Base-by-base conservation (phyloP, 768 basidiomycete species). In the Collybia mongolica region DNA sequence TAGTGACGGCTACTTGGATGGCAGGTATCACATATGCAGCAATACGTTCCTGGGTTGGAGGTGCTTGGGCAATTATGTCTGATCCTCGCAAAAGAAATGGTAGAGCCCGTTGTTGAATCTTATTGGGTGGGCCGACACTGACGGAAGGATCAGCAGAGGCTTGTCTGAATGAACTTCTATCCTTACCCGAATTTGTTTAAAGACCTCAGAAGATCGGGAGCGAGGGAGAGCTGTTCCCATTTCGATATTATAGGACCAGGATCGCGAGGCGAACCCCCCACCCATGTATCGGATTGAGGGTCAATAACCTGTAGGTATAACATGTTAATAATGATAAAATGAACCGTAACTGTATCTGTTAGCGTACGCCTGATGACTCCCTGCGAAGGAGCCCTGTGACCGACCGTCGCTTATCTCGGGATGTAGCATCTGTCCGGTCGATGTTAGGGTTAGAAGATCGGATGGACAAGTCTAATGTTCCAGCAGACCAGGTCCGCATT, bases 21-120 rank as follows among this genome's bases (percentile, higher is more conserved):
- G 89, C 90, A 43, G 92, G 93, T 53, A 96, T 93, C 44, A 93
- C 86, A 69, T 99, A 99, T 51, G 95, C 93, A 19, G 96, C 95
- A 60, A 99, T 99, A 40, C 97, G 82, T 66, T 99, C 97, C 66
- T 98, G 96, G 0, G 97, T 98, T 0, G 97, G 95, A 41, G 97
- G 97, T 8, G 96, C 97, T 70, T 99, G 97, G 7, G 96, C 95
- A 61, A 99, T 98, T 62, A 98, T 98, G 60, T 99, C 97, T 32
- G 93, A 83, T 6, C 93, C 95, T 45, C 88, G 83, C 28, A 98
- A 77, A 52, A 99, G 82, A 72, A 98, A 98, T 6, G 97, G 97
- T 44, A 99, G 74, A 39, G 97, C 95, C 42, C 96, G 83, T 63
- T 96, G 93, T 69, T 98, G 97, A 57, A 99, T 97, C 75, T 99